Percentiles rank a stretch among this genome's conserved stretches.
phyloP scores from a whole-genome alignment of 805 yeast genomes.

The Cyberlindnera samutprakarnensis region DNA sequence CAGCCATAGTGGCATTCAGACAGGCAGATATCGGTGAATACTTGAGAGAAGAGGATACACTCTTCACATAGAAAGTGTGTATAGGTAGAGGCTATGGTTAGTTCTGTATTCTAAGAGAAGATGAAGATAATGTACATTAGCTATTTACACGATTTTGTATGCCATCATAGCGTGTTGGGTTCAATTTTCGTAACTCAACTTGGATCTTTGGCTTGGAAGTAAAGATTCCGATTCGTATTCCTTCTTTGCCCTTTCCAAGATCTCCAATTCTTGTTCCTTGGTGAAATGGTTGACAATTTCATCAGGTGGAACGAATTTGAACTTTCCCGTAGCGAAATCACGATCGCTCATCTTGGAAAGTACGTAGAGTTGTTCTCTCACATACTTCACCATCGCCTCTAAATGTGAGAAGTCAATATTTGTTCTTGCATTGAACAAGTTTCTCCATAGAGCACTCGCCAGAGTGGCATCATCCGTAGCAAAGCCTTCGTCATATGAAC shows the following conservation, averaged over 20 bases:
- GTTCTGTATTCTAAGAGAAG: neutral
- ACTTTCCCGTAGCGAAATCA: conserved; percentile 88
- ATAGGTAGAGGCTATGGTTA: neutral
- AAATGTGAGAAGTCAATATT: conserved; percentile 76
- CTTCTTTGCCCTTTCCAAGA: conserved; percentile 41
- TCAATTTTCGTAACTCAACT: conserved; percentile 21
- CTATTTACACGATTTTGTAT: too few relatives aligned
- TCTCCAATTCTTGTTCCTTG: conserved; percentile 49
- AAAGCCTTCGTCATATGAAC: conserved; percentile 90
- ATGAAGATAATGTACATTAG: too few relatives aligned
- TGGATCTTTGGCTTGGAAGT: conserved; percentile 55
- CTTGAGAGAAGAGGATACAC: conserved; percentile 94
- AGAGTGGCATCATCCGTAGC: conserved; percentile 69
- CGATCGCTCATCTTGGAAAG: conserved; percentile 80
- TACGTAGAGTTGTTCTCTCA: conserved; percentile 84
- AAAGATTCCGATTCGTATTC: conserved; percentile 36
- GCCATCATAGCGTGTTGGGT: too few relatives aligned
- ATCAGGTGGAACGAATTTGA: conserved; percentile 77
- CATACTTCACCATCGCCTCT: conserved; percentile 85
- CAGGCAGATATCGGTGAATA: conserved; percentile 98
- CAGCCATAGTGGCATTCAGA: conserved; percentile 90
- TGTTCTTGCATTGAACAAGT: conserved; percentile 78
- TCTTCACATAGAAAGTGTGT: conserved; percentile 56
- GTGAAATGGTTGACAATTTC: conserved; percentile 69
- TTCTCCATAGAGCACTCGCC: conserved; percentile 84